Conservation (phyloP, 768 basidiomycete species). For the Pholiota conissans region DNA sequence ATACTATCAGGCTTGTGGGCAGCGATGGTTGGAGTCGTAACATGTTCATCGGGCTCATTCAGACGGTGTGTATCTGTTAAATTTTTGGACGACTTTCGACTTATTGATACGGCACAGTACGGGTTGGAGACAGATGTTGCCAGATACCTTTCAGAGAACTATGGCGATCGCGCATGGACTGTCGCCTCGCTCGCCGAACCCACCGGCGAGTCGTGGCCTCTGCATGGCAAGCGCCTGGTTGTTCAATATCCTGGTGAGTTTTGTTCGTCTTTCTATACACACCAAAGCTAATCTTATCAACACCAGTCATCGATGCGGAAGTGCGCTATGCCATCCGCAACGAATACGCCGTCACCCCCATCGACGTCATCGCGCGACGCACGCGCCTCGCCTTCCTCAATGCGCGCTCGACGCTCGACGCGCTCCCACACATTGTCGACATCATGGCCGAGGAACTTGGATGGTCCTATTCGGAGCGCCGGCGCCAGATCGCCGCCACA, state of each 20-base stretch:
- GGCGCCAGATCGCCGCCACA: slow-evolving; percentile 56
- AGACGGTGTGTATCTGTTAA: slow-evolving; percentile 57
- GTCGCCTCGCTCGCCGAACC: slow-evolving; percentile 80
- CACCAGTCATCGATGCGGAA: slow-evolving; percentile 85
- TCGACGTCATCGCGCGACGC: slow-evolving; percentile 91
- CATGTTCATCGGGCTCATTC: slow-evolving; percentile 96
- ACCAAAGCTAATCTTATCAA: neutral
- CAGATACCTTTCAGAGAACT: slow-evolving; percentile 88
- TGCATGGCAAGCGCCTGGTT: slow-evolving; percentile 75
- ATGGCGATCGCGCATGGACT: slow-evolving; percentile 96
- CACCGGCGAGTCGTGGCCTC: slow-evolving; percentile 81
- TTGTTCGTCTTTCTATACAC: neutral
- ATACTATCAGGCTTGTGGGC: slow-evolving; percentile 80
- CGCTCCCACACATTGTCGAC: slow-evolving; percentile 85
- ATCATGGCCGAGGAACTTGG: slow-evolving; percentile 86
- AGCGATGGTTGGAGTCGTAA: slow-evolving; percentile 93
- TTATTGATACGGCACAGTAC: slow-evolving; percentile 48
- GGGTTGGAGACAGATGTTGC: slow-evolving; percentile 91
- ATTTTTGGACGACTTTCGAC: neutral
- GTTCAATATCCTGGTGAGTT: slow-evolving; percentile 74
- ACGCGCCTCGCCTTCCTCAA: slow-evolving; percentile 93
- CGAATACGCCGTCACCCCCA: slow-evolving; percentile 91
- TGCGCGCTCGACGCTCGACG: slow-evolving; percentile 78
- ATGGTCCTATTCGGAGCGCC: slow-evolving; percentile 66
- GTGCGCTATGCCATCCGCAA: slow-evolving; percentile 83